Base-by-base conservation (phyloP, 768 basidiomycete species). In the Xanthoconium stramineum region DNA sequence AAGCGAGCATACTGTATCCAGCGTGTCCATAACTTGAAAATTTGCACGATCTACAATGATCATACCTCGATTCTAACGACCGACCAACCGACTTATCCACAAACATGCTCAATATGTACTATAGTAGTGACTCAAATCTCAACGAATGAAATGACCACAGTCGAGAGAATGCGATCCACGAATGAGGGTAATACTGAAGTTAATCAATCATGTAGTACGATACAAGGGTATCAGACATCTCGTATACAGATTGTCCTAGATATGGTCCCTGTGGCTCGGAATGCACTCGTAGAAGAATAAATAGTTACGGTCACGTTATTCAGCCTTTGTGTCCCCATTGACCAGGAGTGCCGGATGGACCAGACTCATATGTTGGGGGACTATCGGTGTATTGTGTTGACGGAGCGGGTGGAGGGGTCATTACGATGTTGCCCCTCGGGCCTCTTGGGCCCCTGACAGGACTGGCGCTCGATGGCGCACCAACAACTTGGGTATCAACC, bases 311-410 rank as follows among this genome's bases (percentile, higher is more conserved):
- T n/a, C n/a, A 17, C 35, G 49, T 56, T 40, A 30, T 15, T 69
- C 58, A 72, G 19, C 45, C 40, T 33, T 65, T 78, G 62, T 76
- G 77, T 47, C 79, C 80, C 85, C 84, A 86, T 50, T 77, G 76
- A 20, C 81, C 83, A 44, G 78, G 72, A 30, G 76, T 62, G 53
- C 75, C 75, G 20, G 81, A 72, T 28, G 74, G 65, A 19, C 80
- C 82, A 15, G 75, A 74, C 29, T 90, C 88, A 65, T 91, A 91
- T 50, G 72, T 75, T 30, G 89, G 88, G 14, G 89, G 89, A 36
- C 72, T 76, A 17, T 89, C 88, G 15, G 80, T 71, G 47, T 77
- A 73, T 32, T 50, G 52, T 33, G n/a, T 44, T 13, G 51, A 42
- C 33, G 57, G 48, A 39, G 47, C 17, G 14, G 56, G 24, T 46